Conservation (phyloP, 2,329 filamentous ascomycete genomes). For the Nothophoma quercina region DNA sequence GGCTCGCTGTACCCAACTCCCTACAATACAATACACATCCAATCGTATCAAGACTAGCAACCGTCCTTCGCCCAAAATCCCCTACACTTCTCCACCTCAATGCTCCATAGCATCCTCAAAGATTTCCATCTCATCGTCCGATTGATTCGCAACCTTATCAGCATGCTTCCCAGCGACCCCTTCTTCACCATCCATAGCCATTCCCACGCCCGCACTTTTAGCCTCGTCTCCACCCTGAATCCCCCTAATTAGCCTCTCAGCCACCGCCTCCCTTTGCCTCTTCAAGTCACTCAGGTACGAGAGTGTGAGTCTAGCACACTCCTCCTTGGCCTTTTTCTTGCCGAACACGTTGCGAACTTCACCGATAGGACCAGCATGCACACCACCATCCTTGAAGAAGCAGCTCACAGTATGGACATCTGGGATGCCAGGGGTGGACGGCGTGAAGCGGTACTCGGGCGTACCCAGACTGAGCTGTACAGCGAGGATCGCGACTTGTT, state of each 20-base stretch:
- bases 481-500: conserved; percentile 31
- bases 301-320: conserved; percentile 54
- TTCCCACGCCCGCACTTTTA: not conserved
- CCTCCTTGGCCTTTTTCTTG: conserved; percentile 59
- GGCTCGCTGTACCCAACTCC: no score
- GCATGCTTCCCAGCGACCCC: not conserved
- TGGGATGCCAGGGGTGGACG: conserved; percentile 11
- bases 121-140: conserved; percentile 3
- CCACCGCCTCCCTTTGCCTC: conserved; percentile 11
- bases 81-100: no score
- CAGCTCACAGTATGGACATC: conserved; percentile 49
- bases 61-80: no score
- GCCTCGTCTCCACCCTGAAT: not conserved
- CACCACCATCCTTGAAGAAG: conserved; percentile 38
- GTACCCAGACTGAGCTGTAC: conserved; percentile 28
- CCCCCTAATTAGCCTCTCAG: conserved; percentile 21
- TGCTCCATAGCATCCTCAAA: conserved; percentile 10
- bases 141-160: not conserved
- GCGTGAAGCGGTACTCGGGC: conserved; percentile 29
- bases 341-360: conserved; percentile 54
- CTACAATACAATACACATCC: no score
- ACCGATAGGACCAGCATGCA: conserved; percentile 47
- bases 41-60: no score
- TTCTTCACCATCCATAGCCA: not conserved
- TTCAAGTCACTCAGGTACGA: conserved; percentile 48